These are phyloP conservation scores for Lipomyces starkeyi DNA, from an alignment of 805 yeast species.

Conservation along the genomic window DNA sequence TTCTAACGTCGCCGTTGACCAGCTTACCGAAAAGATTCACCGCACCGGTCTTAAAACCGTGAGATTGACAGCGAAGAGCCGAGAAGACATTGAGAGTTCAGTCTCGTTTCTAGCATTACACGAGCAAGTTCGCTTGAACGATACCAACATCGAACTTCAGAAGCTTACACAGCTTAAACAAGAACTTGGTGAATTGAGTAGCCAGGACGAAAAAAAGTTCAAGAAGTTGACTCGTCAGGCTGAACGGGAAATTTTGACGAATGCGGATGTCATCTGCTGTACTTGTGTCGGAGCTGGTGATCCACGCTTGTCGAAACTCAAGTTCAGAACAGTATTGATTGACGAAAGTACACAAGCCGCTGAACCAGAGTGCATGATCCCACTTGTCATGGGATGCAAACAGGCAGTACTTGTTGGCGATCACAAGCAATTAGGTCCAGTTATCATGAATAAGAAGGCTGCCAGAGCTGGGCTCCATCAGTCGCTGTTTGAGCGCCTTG, in stretches of 20 bases:
- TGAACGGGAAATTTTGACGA: conserved; percentile 58
- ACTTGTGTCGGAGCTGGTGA: conserved; percentile 96
- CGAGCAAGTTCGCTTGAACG: conserved; percentile 56
- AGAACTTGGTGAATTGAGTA: conserved; percentile 71
- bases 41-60: conserved; percentile 77
- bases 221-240: conserved; percentile 51
- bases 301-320: conserved; percentile 57
- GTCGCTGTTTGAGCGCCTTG: conserved; percentile 85
- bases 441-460: conserved; percentile 77
- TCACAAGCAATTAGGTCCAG: conserved; percentile 95
- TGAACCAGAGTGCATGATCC: conserved; percentile 90
- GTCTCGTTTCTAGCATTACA: conserved; percentile 65
- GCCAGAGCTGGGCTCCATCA: conserved; percentile 86
- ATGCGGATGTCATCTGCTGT: conserved; percentile 81
- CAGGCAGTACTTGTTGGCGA: conserved; percentile 93
- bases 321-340: conserved; percentile 79
- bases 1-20: conserved; percentile 94
- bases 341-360: conserved; percentile 95
- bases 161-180: conserved; percentile 64
- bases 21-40: conserved; percentile 75
- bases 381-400: conserved; percentile 85
- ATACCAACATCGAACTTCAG: conserved; percentile 53
- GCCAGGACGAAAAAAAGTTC: conserved; percentile 57
- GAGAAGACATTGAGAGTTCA: conserved; percentile 79
- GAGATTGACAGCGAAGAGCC: conserved; percentile 72